Conservation (phyloP, 2,329 filamentous ascomycete species). For the Aspergillus tubingensis region DNA sequence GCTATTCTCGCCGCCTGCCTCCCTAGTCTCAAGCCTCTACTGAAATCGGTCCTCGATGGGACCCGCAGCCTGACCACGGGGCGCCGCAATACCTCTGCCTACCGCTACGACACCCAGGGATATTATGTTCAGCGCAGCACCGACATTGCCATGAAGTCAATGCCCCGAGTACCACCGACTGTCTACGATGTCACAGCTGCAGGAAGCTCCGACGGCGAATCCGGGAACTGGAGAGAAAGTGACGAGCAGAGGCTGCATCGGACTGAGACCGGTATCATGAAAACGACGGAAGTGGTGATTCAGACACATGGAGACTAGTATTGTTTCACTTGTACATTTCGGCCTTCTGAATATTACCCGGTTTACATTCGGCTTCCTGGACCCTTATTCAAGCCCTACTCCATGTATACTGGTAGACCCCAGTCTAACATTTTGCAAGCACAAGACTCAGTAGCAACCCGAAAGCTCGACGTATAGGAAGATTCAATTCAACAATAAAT, state of each 20-base stretch:
- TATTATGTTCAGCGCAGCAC: constrained; percentile 6
- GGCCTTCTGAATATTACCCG: not conserved
- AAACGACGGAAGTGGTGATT: constrained; percentile 6
- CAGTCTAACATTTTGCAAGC: no score
- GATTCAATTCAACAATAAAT: no score
- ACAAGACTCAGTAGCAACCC: no score
- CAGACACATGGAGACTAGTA: not conserved
- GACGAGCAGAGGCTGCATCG: constrained; percentile 5
- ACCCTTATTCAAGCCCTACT: no score
- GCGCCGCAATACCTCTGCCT: constrained; percentile 8
- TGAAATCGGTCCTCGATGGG: constrained; percentile 23
- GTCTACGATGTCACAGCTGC: not conserved
- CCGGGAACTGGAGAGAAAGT: not conserved
- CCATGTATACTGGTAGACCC: no score
- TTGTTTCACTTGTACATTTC: not conserved
- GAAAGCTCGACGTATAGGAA: no score
- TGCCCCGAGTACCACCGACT: not conserved
- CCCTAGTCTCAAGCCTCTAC: constrained; percentile 43
- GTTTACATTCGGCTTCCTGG: no score
- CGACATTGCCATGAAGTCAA: constrained; percentile 3
- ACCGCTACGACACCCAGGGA: constrained; percentile 5
- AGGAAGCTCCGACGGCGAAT: not conserved
- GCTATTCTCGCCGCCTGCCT: constrained; percentile 46
- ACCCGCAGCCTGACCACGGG: constrained; percentile 15
- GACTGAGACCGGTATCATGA: constrained; percentile 2